Evolutionary conservation across 371 early-diverging fungal genomes (phyloP).

Genomic region (Mortierella sp.): DNA sequence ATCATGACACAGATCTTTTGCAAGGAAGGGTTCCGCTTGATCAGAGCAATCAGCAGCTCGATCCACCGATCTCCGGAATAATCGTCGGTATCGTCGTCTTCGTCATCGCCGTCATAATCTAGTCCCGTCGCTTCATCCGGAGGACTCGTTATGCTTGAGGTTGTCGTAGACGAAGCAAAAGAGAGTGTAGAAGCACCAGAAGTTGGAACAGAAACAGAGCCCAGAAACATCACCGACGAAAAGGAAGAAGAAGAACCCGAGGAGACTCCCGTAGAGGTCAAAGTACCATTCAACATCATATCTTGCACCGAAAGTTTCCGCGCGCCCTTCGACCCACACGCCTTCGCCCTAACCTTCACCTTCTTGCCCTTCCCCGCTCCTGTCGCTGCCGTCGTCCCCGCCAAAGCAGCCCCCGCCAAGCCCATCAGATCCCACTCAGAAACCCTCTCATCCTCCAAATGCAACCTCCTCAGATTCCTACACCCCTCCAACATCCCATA

Average conservation of each 20-base stretch:
- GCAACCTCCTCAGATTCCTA: neutral
- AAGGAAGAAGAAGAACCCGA: neutral
- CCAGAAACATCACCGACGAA: neutral
- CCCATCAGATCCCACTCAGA: slow-evolving; percentile 6
- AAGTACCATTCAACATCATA: neutral
- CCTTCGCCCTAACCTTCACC: neutral
- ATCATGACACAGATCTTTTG: slow-evolving; percentile 1
- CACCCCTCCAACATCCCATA: slow-evolving; percentile 15
- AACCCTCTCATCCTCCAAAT: slow-evolving; percentile 11
- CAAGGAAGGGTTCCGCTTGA: slow-evolving; percentile 4
- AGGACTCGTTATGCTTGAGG: neutral
- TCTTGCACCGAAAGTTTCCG: neutral
- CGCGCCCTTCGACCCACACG: neutral
- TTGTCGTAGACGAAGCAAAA: neutral
- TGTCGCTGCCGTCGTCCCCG: neutral
- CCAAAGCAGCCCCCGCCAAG: neutral
- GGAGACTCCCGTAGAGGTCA: neutral
- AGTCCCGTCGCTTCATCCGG: neutral
- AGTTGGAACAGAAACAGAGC: neutral
- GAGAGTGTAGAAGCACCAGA: neutral
- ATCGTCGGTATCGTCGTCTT: neutral
- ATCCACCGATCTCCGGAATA: neutral
- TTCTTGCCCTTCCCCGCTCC: neutral
- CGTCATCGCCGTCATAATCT: neutral
- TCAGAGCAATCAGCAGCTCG: neutral